Percentiles rank a stretch among this genome's conserved stretches.
phyloP scores from a whole-genome alignment of 768 basidiomycete species.

The Mycena indigotica region DNA sequence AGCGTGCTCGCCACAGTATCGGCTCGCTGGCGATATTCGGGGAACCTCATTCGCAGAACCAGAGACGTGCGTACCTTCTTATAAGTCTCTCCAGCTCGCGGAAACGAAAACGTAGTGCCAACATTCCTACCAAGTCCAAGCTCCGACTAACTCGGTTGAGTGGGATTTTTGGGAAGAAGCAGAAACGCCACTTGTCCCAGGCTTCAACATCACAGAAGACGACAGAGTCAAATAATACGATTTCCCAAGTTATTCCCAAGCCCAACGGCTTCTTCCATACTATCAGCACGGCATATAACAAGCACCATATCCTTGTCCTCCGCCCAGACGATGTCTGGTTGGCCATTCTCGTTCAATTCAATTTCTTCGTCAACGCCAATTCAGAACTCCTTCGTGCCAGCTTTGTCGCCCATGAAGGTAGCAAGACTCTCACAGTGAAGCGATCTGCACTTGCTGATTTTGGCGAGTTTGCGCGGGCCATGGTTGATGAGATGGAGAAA shows the following conservation, averaged over 20 bases:
- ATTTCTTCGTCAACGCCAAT: slow-evolving; percentile 42
- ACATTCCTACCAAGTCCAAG: neutral
- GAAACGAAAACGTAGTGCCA: neutral
- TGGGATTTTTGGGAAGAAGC: neutral
- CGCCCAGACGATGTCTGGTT: slow-evolving; percentile 55
- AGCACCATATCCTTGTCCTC: slow-evolving; percentile 41
- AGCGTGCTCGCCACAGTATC: slow-evolving; percentile 5
- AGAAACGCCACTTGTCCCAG: too few relatives aligned
- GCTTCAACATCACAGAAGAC: neutral
- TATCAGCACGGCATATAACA: slow-evolving; percentile 35
- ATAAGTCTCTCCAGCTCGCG: neutral
- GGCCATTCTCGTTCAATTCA: slow-evolving; percentile 41
- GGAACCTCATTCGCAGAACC: slow-evolving; percentile 2
- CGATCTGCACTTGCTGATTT: slow-evolving; percentile 24
- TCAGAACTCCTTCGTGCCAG: slow-evolving; percentile 32
- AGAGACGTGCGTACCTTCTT: neutral
- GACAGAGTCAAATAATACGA: slow-evolving; percentile 12
- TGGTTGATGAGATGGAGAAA: slow-evolving; percentile 25
- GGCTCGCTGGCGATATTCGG: neutral
- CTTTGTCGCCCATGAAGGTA: slow-evolving; percentile 31
- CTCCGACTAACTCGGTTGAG: neutral
- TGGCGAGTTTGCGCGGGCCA: slow-evolving; percentile 25
- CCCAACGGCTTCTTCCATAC: slow-evolving; percentile 39
- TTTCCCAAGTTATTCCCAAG: neutral
- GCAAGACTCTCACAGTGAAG: slow-evolving; percentile 21